Conservation (phyloP, 345 rosid genomes). For the Murraya koenigii region DNA sequence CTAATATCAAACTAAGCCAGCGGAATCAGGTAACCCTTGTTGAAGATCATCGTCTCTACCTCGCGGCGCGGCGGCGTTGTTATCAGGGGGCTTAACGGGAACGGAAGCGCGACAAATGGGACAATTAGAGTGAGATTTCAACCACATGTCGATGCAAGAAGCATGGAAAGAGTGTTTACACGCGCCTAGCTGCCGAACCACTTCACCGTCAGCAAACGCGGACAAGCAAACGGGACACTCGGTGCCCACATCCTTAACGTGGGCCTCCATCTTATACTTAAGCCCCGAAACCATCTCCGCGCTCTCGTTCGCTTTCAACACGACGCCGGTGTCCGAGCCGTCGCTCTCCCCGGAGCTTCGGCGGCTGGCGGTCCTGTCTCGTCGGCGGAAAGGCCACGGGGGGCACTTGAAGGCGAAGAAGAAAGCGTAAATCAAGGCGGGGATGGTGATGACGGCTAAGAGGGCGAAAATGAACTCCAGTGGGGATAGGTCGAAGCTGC, state of each 20-base stretch:
- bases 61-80: conserved; percentile 6
- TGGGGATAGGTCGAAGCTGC: conserved; percentile 61
- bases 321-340: no score
- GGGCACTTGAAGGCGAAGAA: conserved; percentile 60
- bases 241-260: conserved; percentile 47
- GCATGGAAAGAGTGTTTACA: conserved; percentile 80
- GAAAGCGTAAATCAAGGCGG: conserved; percentile 62
- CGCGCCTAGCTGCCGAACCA: conserved; percentile 43
- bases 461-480: conserved; percentile 62
- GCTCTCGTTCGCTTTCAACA: background rate
- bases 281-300: conserved; percentile 25
- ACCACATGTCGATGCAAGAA: conserved; percentile 64
- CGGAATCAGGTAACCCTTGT: conserved; percentile 71
- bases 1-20: conserved; percentile 49
- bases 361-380: background rate
- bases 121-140: conserved; percentile 53
- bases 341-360: conserved; percentile 10
- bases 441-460: conserved; percentile 68
- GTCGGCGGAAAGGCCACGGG: conserved; percentile 21
- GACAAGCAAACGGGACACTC: conserved; percentile 78
- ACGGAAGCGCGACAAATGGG: conserved; percentile 73
- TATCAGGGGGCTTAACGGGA: conserved; percentile 32
- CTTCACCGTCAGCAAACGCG: conserved; percentile 52
- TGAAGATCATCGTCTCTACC: conserved; percentile 45
- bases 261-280: conserved; percentile 43